Conservation (phyloP, 768 basidiomycete species). For the Hortiboletus campestris region DNA sequence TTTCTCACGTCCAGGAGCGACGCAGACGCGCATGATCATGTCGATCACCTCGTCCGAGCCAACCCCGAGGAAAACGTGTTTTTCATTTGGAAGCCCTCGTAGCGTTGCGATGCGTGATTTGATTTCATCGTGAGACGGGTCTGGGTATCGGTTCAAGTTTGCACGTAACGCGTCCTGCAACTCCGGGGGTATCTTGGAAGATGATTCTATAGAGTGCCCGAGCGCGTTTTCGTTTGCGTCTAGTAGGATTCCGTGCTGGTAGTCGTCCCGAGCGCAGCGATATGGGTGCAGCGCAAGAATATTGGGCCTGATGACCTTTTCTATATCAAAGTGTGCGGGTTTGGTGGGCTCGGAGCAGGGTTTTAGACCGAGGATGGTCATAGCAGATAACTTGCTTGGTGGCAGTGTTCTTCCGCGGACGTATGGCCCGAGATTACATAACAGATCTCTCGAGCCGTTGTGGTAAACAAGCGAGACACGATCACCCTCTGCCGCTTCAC, state of each 20-base stretch:
- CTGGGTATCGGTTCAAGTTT: slow-evolving; percentile 88
- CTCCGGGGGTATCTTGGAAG: slow-evolving; percentile 32
- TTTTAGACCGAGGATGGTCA: slow-evolving; percentile 66
- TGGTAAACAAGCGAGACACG: too few species aligned
- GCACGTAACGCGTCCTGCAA: slow-evolving; percentile 42
- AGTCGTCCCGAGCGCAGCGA: slow-evolving; percentile 95
- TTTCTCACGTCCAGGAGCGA: slow-evolving; percentile 74
- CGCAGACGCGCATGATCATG: slow-evolving; percentile 86
- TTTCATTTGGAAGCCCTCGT: slow-evolving; percentile 58
- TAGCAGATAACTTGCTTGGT: slow-evolving; percentile 28
- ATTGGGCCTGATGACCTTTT: slow-evolving; percentile 86
- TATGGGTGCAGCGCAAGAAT: slow-evolving; percentile 91
- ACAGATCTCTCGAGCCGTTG: too few species aligned
- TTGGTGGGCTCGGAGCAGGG: slow-evolving; percentile 41
- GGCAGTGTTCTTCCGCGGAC: too few species aligned
- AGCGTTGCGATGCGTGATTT: slow-evolving; percentile 74
- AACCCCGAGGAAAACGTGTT: slow-evolving; percentile 90
- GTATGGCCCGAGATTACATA: too few species aligned
- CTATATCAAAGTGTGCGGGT: slow-evolving; percentile 84
- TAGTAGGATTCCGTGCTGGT: slow-evolving; percentile 84
- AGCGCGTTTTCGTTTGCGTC: slow-evolving; percentile 98
- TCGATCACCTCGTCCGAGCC: slow-evolving; percentile 98
- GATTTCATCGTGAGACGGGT: slow-evolving; percentile 80
- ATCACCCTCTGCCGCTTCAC: too few species aligned
- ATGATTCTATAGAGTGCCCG: slow-evolving; percentile 71